These are phyloP conservation scores for Eudorina sp. DNA, from an alignment of 139 green algal genomes.

Conservation along the genomic window DNA sequence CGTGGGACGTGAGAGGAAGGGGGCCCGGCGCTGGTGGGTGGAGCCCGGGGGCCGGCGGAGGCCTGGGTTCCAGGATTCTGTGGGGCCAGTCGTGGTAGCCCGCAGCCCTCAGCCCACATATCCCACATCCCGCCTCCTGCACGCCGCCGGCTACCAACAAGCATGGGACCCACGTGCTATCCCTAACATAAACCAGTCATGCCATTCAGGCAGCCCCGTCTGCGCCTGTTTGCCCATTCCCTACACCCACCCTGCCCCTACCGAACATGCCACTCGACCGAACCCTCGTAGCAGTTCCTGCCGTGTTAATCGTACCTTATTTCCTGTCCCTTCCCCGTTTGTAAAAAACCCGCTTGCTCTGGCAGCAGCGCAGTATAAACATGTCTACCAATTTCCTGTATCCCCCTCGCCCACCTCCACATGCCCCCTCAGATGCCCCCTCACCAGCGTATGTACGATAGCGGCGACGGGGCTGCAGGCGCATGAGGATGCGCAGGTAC, in stretches of 20 bases:
- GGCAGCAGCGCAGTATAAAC: background rate
- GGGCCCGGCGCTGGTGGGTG: too few relatives aligned
- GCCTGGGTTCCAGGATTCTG: too few relatives aligned
- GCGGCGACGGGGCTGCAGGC: background rate
- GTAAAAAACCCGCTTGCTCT: background rate
- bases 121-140: too few relatives aligned
- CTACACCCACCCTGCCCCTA: background rate
- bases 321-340: too few relatives aligned
- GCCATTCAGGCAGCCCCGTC: too few relatives aligned
- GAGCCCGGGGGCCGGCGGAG: too few relatives aligned
- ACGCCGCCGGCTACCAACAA: too few relatives aligned
- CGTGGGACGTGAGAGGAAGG: too few relatives aligned
- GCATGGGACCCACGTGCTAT: too few relatives aligned
- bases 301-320: background rate
- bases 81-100: too few relatives aligned
- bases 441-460: constrained; percentile 52
- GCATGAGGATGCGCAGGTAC: background rate
- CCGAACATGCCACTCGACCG: background rate
- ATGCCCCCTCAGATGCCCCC: constrained; percentile 31
- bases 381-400: background rate
- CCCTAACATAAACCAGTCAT: too few relatives aligned
- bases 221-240: background rate
- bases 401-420: background rate
- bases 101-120: too few relatives aligned
- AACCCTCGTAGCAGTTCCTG: background rate